Evolutionary conservation across 2,329 filamentous ascomycete genomes (phyloP), one percentile per base, ranked within the genome.

Genomic region (Paramyrothecium sp.): DNA sequence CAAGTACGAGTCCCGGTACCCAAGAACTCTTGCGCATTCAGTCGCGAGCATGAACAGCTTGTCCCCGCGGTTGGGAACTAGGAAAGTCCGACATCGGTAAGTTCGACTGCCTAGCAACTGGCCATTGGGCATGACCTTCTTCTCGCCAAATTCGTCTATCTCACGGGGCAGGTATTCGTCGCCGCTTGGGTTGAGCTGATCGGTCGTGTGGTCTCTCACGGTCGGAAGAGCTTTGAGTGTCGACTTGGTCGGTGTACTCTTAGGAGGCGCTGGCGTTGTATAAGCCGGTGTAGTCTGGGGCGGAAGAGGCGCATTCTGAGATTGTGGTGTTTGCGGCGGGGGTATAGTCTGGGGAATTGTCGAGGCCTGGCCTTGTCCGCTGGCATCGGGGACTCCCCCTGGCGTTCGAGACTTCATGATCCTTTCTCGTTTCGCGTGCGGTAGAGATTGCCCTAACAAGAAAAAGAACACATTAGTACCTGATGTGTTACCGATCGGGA

Each of bases 31-130:
- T 22, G 95, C 95, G 71, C 95, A 98, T 75, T 99, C 95, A 17
- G 95, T 99, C 38, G 95, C 95, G 54, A 99, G 85, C 95, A 99
- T 99, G 77, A 98, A 99, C 7, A 98, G 84, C 75, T 97, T 97
- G 63, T 96, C 89, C 26, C 91, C 92, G 65, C 95, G 84, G 67
- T 96, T 89, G 19, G 94, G 92, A 3, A 99, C 93, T 63, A 91
- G 86, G 72, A 99, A 99, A 1, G 94, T 98, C 61, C 93, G 85
- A 75, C 94, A 97, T 71, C 90, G 88, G 78, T 97, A 99, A 69
- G 94, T 89, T 65, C 95, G 90, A 21, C 85, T 86, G 59, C 92
- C 93, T 26, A 90, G 82, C 21, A 93, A 86, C 68, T 93, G 88
- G 46, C 95, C 95, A 66, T 92, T 91, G 21, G 82, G 73, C 72